Evolutionary conservation across 148 eudicot species (phyloP), one percentile per base, ranked within the genome.

Genomic region (Rheum nobile): DNA sequence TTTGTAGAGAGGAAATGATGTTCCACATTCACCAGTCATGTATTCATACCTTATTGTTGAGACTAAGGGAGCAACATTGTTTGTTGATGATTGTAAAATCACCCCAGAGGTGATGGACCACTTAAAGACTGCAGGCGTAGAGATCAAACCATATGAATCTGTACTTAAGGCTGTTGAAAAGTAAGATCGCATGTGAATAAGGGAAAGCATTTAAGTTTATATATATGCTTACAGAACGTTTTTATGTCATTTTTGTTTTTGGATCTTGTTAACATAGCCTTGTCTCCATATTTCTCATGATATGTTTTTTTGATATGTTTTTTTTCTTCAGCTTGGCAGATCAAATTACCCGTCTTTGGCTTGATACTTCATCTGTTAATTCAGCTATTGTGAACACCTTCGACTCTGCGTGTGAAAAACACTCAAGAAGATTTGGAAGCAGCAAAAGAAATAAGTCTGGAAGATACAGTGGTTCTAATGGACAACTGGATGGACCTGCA

Each of bases 11-110:
- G 99, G 99, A 77, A 88, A 82, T 76, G 99, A 96, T 80, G 78
- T 96, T 74, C 94, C 94, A 54, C 88, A 90, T 85, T 92, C 96
- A 47, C 99, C 99, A 74, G 99, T 96, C 67, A 82, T 84, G 89
- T 92, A 96, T 79, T 89, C 97, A 1, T 96, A 96, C 83, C 80
- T 90, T 78, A 72, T 92, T 63, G 96, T 96, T 83, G 92, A 90
- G 82, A 83, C 79, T 76, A 83, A 87, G 79, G 85, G 84, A 76
- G 88, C 91, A 73, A 86, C 85, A 55, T 81, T 96, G 67, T 90
- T 92, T 80, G 77, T 96, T 72, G 97, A 96, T 73, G 79, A 90
- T 16, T 72, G 78, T 47, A 96, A 96, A 85, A 79, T 92, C 70
- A 81, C 86, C 50, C 73, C 81, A 67, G 96, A 96, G 76, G 94